These are phyloP conservation scores for Botrytis cinerea DNA, from an alignment of 2,329 filamentous ascomycete species.

Conservation along the genomic window DNA sequence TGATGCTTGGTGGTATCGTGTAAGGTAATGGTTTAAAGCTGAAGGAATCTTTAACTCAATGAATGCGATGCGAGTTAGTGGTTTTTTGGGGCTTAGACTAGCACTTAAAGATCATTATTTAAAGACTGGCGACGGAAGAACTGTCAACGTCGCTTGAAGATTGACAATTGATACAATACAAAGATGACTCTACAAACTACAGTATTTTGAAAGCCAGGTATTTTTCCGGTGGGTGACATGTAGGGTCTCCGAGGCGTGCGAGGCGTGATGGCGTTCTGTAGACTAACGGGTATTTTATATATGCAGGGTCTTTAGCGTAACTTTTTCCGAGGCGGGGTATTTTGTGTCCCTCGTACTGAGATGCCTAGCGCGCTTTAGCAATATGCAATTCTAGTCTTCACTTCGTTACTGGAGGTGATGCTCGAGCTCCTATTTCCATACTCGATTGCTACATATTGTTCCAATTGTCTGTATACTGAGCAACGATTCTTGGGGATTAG, in stretches of 20 bases:
- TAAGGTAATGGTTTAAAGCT: neutral
- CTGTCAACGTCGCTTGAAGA: neutral
- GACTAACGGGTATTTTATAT: neutral
- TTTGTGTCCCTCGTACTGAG: neutral
- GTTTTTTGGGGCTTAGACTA: neutral
- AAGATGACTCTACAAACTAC: neutral
- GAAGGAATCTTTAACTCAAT: neutral
- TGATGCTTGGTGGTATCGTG: neutral
- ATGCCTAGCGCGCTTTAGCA: neutral
- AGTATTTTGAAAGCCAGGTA: neutral
- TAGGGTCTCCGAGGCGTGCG: neutral
- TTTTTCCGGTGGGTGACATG: constrained; percentile 3
- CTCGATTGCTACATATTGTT: neutral
- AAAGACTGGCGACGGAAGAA: neutral
- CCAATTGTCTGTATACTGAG: neutral
- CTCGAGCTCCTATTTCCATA: neutral
- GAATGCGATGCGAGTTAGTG: neutral
- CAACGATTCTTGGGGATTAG: neutral
- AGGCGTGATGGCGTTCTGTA: neutral
- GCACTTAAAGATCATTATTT: neutral
- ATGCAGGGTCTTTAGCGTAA: constrained; percentile 1
- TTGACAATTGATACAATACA: too few relatives aligned
- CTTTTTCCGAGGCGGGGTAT: constrained; percentile 9
- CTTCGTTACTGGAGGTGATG: neutral
- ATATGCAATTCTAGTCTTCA: neutral